A percentile compares a stretch with the other conserved stretches of the same genome.
Conservation (phyloP, 768 basidiomycete species). For the Rhodosporidiobolus odoratus region DNA sequence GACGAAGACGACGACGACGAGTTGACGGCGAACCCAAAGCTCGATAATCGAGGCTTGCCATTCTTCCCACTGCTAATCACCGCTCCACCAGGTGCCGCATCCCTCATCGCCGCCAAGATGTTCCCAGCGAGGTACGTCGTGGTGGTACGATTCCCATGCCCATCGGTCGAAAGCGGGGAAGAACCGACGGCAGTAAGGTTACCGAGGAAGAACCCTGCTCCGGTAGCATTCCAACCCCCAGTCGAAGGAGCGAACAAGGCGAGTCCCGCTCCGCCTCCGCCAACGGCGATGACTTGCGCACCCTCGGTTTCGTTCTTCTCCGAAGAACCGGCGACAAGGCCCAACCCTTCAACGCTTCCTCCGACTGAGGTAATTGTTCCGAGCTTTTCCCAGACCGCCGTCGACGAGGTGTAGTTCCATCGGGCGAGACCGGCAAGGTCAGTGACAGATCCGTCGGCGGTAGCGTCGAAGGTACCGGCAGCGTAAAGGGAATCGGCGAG, state of each 20-base stretch:
- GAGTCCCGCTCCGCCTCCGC: constrained; percentile 27
- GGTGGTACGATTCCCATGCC: constrained; percentile 15
- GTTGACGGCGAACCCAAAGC: constrained; percentile 33
- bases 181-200: constrained; percentile 42
- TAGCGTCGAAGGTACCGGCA: constrained; percentile 81
- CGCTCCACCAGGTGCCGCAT: constrained; percentile 52
- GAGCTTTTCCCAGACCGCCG: constrained; percentile 31
- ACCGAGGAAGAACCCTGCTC: constrained; percentile 39
- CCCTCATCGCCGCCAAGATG: constrained; percentile 58
- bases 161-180: neutral
- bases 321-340: constrained; percentile 11
- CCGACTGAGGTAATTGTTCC: neutral
- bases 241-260: constrained; percentile 29
- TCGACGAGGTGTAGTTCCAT: constrained; percentile 23
- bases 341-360: constrained; percentile 11
- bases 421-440: constrained; percentile 51
- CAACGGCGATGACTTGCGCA: constrained; percentile 27
- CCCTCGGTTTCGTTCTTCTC: neutral
- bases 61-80: constrained; percentile 41
- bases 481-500: constrained; percentile 61
- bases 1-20: constrained; percentile 3
- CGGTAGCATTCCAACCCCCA: constrained; percentile 29
- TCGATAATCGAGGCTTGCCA: constrained; percentile 17
- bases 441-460: constrained; percentile 64
- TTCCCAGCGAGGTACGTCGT: constrained; percentile 55